Conservation (phyloP, 2,329 filamentous ascomycete species). For the Elsinoe batatas region DNA sequence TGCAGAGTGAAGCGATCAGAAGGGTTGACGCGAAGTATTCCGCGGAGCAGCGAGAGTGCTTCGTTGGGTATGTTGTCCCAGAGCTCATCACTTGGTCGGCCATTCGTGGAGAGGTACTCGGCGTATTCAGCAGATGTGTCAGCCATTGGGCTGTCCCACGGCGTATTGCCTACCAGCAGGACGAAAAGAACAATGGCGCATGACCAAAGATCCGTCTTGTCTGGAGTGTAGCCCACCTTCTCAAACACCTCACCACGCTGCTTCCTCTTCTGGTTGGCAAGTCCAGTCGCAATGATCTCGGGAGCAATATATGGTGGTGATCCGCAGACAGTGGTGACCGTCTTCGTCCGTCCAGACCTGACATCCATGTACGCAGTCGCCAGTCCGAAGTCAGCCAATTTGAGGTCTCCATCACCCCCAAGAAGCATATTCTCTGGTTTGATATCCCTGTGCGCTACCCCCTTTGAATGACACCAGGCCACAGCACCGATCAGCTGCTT, state of each 20-base stretch:
- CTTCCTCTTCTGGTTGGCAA: constrained; percentile 36
- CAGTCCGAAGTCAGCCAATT: constrained; percentile 93
- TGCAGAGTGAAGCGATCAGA: constrained; percentile 70
- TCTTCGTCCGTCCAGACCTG: constrained; percentile 64
- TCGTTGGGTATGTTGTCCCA: constrained; percentile 70
- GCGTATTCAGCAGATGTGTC: constrained; percentile 78
- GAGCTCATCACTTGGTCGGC: constrained; percentile 69
- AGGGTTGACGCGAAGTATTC: constrained; percentile 81
- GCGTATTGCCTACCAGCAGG: constrained; percentile 87
- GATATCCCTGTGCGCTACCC: constrained; percentile 71
- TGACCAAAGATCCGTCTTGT: constrained; percentile 90
- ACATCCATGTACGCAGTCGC: constrained; percentile 81
- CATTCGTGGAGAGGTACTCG: constrained; percentile 71
- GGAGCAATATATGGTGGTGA: constrained; percentile 96
- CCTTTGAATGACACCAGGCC: constrained; percentile 91
- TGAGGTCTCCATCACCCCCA: constrained; percentile 73
- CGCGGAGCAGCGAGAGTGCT: constrained; percentile 71
- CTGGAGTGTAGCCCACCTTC: constrained; percentile 57
- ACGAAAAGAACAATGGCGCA: constrained; percentile 98
- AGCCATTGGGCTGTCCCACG: constrained; percentile 83
- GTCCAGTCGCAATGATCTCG: constrained; percentile 58
- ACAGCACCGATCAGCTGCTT: constrained; percentile 82
- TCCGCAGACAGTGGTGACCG: constrained; percentile 82
- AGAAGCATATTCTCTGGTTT: constrained; percentile 89
- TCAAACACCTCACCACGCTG: constrained; percentile 29